Evolutionary conservation across 495 filamentous ascomycete genomes (phyloP).

Genomic region (Aspergillus steynii): DNA sequence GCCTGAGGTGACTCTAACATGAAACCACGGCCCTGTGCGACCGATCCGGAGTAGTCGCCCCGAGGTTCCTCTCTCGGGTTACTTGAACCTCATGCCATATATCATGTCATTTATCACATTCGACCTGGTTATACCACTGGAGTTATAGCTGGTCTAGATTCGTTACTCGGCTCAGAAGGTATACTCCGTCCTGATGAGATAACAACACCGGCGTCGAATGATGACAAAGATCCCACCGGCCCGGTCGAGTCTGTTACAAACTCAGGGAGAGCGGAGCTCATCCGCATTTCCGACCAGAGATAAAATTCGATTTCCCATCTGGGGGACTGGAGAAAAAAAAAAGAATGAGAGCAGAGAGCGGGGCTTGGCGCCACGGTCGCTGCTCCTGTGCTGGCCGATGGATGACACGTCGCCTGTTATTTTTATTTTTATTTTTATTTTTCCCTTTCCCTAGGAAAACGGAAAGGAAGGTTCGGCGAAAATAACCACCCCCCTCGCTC

Average conservation of each 20-base stretch:
- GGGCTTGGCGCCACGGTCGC: constrained; percentile 8
- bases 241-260: not conserved
- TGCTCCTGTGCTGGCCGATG: constrained; percentile 8
- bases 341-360: not conserved
- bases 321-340: constrained; percentile 2
- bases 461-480: constrained; percentile 14
- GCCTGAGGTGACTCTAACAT: not conserved
- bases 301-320: constrained; percentile 1
- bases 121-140: too few species aligned
- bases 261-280: not conserved
- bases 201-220: too few species aligned
- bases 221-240: not conserved
- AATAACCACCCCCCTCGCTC: not conserved
- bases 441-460: not conserved
- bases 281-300: not conserved
- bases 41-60: not conserved
- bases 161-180: too few species aligned
- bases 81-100: not conserved
- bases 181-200: too few species aligned
- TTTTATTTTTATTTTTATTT: not conserved
- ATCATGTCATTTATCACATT: not conserved
- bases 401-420: constrained; percentile 21
- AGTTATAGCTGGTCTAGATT: not conserved
- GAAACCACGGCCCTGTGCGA: not conserved
- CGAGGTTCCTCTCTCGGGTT: constrained; percentile 7